Base-by-base conservation (phyloP, 2,329 filamentous ascomycete genomes). In the Coniella vitis region DNA sequence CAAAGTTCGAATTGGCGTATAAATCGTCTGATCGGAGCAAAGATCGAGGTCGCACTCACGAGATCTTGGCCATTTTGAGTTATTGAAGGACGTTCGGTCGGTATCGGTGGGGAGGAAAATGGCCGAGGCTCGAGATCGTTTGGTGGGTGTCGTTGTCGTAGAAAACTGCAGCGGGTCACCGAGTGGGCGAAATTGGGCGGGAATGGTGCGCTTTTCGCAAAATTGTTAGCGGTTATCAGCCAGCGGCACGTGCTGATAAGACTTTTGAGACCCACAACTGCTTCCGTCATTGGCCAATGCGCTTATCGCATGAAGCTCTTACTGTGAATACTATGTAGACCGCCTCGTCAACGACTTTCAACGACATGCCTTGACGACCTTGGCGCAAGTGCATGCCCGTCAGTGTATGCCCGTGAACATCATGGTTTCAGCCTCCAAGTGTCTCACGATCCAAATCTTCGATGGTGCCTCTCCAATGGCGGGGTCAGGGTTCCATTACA, bases 21-120 rank as follows among this genome's bases (percentile, higher is more conserved):
- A 16, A 22, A 14, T 25, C 34, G 34, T 20, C 31, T 25, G 29
- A n/a, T 37, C 20, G 32, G 25, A 31, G n/a, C n/a, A 9, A 12
- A 8, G 3, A 5, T 32, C 22, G 29, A 39, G 39, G 35, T 31
- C 37, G 32, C 17, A 54, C 52, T 54, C 45, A 54, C 52, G 52
- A 54, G 49, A 54, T 48, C 52, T 54, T 54, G 52, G 52, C 52
- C 52, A 54, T 54, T 54, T 52, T 49, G 41, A 45, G 31, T 54
- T 51, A 52, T 52, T 49, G 29, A 25, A 20, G 21, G 52, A 35
- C 37, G 34, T 45, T 53, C 25, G 42, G 44, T 50, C 32, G 44
- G 22, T 38, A 34, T 47, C 50, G 47, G 44, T 50, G 51, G 51
- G 25, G 47, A 40, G 44, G 32, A 44, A 47, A 29, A 44, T 50